phyloP scores from a whole-genome alignment of 345 rosid species.

The Salix caprea region DNA sequence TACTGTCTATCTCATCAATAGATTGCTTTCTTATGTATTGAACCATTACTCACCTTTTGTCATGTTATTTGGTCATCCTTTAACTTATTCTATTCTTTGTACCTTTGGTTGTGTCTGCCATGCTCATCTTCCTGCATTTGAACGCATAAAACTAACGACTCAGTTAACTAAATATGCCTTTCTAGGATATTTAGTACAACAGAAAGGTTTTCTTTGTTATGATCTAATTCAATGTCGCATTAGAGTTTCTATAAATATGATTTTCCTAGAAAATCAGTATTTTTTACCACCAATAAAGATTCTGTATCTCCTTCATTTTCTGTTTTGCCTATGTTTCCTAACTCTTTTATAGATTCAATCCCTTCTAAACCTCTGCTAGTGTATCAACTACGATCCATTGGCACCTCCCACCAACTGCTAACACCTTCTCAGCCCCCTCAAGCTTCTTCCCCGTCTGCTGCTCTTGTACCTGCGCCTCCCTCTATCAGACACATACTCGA shows the following conservation, averaged over 20 bases:
- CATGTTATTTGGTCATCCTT: not conserved
- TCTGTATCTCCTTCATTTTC: not conserved
- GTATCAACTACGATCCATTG: not conserved
- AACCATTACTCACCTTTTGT: not conserved
- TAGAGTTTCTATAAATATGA: not conserved
- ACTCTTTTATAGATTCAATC: not conserved
- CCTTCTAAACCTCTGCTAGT: not conserved
- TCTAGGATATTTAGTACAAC: not conserved
- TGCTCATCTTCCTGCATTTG: not conserved
- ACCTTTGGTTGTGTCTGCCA: not conserved
- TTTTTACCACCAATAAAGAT: not conserved
- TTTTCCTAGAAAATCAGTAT: no score
- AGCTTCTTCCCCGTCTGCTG: not conserved
- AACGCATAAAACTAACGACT: not conserved
- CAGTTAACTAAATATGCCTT: not conserved
- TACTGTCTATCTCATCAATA: not conserved
- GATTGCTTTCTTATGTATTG: not conserved
- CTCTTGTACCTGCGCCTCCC: not conserved
- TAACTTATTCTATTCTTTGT: not conserved
- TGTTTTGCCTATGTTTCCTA: not conserved
- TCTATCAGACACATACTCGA: not conserved
- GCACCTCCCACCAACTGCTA: no score
- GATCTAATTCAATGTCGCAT: not conserved
- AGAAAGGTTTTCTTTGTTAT: not conserved
- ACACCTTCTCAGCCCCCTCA: no score